These are phyloP conservation scores for Ascoidea asiatica DNA, from an alignment of 805 yeast species.

Conservation along the genomic window DNA sequence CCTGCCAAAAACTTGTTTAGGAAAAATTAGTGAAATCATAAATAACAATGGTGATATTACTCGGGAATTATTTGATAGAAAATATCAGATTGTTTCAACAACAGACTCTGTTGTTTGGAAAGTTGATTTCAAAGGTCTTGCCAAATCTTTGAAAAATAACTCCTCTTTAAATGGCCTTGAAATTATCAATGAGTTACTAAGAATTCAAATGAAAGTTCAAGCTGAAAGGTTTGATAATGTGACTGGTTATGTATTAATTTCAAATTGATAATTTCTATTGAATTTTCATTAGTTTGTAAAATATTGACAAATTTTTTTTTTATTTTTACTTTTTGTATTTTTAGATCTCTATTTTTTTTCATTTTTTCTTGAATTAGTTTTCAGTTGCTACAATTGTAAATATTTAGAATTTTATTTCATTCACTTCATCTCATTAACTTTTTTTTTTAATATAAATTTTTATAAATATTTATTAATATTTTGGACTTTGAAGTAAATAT, in stretches of 20 bases:
- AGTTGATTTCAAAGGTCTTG: slow-evolving; percentile 18
- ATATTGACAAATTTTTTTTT: too few relatives aligned
- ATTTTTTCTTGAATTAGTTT: too few relatives aligned
- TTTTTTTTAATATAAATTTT: too few relatives aligned
- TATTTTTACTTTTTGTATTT: not conserved
- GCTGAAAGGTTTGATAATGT: slow-evolving; percentile 33
- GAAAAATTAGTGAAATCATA: slow-evolving; percentile 30
- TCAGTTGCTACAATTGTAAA: too few relatives aligned
- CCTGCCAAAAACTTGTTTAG: slow-evolving; percentile 65
- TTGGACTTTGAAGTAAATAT: too few relatives aligned
- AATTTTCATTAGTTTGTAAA: too few relatives aligned
- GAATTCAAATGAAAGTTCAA: slow-evolving; percentile 25
- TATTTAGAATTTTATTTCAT: too few relatives aligned
- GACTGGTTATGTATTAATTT: slow-evolving; percentile 30
- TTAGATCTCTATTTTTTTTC: too few relatives aligned
- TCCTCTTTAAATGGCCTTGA: slow-evolving; percentile 21
- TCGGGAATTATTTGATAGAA: slow-evolving; percentile 23
- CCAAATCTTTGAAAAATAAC: slow-evolving; percentile 13
- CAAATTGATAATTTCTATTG: slow-evolving; percentile 16
- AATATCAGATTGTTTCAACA: slow-evolving; percentile 22
- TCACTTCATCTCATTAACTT: too few relatives aligned
- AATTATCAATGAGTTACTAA: slow-evolving; percentile 23
- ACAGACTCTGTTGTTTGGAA: slow-evolving; percentile 27
- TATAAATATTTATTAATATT: too few relatives aligned
- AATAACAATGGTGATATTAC: slow-evolving; percentile 2